A percentile compares a stretch with the other conserved stretches of the same genome.
These are phyloP conservation scores for Penicillium fimorum DNA, from an alignment of 495 filamentous ascomycete species.

Conservation along the genomic window DNA sequence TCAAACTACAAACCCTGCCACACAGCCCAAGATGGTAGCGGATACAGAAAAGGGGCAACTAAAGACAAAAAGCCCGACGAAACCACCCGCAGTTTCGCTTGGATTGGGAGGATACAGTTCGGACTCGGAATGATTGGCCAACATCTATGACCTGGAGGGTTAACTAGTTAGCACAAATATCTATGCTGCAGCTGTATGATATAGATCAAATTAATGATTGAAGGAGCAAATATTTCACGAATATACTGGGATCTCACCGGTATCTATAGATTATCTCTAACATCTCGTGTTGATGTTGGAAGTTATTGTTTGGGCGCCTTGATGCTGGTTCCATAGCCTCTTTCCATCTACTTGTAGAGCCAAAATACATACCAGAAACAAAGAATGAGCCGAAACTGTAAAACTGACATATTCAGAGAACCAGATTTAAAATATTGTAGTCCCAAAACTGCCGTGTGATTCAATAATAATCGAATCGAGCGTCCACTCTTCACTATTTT, in stretches of 20 bases:
- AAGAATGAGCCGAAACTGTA: too few species aligned
- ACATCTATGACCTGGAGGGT: not conserved
- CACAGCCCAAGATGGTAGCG: slow-evolving; percentile 7
- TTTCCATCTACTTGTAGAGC: too few species aligned
- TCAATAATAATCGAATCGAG: too few species aligned
- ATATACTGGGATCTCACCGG: not conserved
- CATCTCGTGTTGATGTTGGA: not conserved
- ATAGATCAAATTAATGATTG: not conserved
- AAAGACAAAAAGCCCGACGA: slow-evolving; percentile 12
- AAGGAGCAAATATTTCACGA: not conserved
- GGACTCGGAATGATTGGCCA: slow-evolving; percentile 39
- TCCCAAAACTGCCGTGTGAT: too few species aligned
- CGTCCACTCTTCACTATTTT: too few species aligned
- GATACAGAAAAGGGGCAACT: not conserved
- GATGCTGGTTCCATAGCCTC: too few species aligned
- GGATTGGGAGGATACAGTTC: slow-evolving; percentile 46
- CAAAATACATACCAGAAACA: too few species aligned
- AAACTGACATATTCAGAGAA: too few species aligned
- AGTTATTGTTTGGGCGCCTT: not conserved
- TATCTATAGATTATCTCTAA: not conserved
- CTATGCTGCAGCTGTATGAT: not conserved
- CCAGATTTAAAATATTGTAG: too few species aligned
- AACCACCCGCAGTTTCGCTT: slow-evolving; percentile 21
- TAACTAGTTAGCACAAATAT: not conserved
- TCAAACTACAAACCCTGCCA: not conserved